Base-by-base conservation (phyloP, 2,329 filamentous ascomycete genomes). In the Cladosporium austrohemisphaericum region DNA sequence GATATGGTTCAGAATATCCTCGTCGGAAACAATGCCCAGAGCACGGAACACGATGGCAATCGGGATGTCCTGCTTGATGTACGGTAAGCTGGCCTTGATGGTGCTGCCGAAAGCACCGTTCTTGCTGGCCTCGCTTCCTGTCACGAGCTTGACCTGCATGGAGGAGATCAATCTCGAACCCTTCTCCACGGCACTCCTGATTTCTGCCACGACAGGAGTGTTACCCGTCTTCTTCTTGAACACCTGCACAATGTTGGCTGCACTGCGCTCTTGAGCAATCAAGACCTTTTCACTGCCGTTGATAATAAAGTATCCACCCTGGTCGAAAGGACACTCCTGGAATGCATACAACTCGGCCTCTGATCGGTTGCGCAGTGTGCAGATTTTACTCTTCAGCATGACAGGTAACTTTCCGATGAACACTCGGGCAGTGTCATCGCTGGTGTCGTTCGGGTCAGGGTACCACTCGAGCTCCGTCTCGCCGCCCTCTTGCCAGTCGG, bases 201-300 rank as follows among this genome's bases (percentile, higher is more conserved):
- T 96, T 70, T 98, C 93, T 10, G 93, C 94, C 19, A 92, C 86
- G 68, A 93, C 95, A 1, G 90, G 91, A 55, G 89, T 95, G 8
- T 89, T 87, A 57, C 88, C 92, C n/a, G 90, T 89, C 59, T 92
- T 89, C 75, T 98, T 98, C 73, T 95, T 92, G 81, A 98, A 98
- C 22, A 98, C 92, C 71, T 98, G 93, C 4, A 98, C 93, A 52
- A 97, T 98, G 65, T 98, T 98, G 65, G 92, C 93, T 32, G 93
- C 93, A 66, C 91, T 96, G 55, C 93, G 86, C 71, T 98, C 93
- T 68, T 98, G 93, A 1, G 93, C 93, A 62, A 98, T 98, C 59
- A 98, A 74, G 18, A 98, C 93, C 77, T 98, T 98, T 67, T 98
- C 93, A 70, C 88, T 95, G 35, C 93, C 93, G 72, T 98, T 98